These are phyloP conservation scores for Pyrenochaeta sp. DNA, from an alignment of 2,329 filamentous ascomycete species.

Conservation along the genomic window DNA sequence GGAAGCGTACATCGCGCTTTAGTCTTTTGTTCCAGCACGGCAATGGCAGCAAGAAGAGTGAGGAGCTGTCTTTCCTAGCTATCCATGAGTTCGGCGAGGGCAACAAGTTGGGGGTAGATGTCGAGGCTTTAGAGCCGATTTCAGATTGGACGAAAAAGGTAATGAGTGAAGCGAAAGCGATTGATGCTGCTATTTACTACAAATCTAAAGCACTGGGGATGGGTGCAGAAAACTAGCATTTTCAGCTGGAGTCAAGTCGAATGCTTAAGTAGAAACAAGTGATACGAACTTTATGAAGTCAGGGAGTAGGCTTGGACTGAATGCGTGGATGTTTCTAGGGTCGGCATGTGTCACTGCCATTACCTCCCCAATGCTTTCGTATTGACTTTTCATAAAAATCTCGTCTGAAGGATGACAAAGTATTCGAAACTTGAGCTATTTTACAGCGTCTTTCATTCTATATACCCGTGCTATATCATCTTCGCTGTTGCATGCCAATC, in stretches of 20 bases:
- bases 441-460: too few relatives aligned
- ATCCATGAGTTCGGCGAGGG: slow-evolving; percentile 43
- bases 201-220: slow-evolving; percentile 13
- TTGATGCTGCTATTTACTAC: slow-evolving; percentile 41
- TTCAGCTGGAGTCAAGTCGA: neutral
- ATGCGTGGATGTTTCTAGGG: too few relatives aligned
- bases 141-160: slow-evolving; percentile 43
- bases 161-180: slow-evolving; percentile 29
- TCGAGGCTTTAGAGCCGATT: slow-evolving; percentile 38
- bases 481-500: neutral
- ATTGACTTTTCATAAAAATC: too few relatives aligned
- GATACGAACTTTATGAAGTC: neutral
- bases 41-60: slow-evolving; percentile 11
- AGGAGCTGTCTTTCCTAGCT: slow-evolving; percentile 33
- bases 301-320: neutral
- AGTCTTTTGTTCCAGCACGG: slow-evolving; percentile 23
- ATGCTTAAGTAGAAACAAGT: neutral
- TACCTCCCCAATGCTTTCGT: too few relatives aligned
- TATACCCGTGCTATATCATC: neutral
- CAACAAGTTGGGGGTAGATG: slow-evolving; percentile 36
- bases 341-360: too few relatives aligned
- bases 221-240: neutral
- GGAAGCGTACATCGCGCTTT: slow-evolving; percentile 36
- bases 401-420: too few relatives aligned
- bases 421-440: too few relatives aligned